A percentile compares a stretch with the other conserved stretches of the same genome.
Conservation (phyloP, 2,329 filamentous ascomycete genomes). For the Hymenoscyphus occultus region DNA sequence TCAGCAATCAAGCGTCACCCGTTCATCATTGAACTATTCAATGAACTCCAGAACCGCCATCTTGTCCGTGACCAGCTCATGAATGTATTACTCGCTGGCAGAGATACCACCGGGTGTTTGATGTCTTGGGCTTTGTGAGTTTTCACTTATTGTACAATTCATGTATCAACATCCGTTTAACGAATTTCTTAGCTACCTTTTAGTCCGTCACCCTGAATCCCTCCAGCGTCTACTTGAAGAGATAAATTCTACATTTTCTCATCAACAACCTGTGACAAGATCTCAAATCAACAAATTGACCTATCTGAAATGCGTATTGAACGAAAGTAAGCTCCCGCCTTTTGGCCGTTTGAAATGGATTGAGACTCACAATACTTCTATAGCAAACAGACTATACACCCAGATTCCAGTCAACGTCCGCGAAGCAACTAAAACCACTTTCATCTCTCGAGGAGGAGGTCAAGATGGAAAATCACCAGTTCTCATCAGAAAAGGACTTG, state of each 20-base stretch:
- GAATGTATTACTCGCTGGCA: slow-evolving; percentile 30
- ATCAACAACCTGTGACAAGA: not conserved
- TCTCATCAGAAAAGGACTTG: slow-evolving; percentile 26
- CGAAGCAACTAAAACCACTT: slow-evolving; percentile 24
- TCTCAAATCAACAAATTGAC: not conserved
- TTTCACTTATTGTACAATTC: no score
- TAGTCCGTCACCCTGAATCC: not conserved
- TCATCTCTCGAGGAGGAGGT: slow-evolving; percentile 35
- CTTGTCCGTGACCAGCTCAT: slow-evolving; percentile 32
- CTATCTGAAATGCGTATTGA: slow-evolving; percentile 5
- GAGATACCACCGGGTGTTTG: slow-evolving; percentile 15
- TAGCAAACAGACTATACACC: slow-evolving; percentile 30
- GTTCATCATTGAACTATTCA: slow-evolving; percentile 5
- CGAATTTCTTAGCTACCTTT: slow-evolving; percentile 31
- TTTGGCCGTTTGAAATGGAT: not conserved
- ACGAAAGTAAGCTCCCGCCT: slow-evolving; percentile 11
- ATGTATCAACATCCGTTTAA: slow-evolving; percentile 30
- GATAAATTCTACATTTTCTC: not conserved
- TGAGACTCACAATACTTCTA: not conserved
- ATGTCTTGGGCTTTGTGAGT: slow-evolving; percentile 35
- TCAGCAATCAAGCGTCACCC: not conserved
- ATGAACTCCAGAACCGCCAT: not conserved
- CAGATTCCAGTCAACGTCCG: slow-evolving; percentile 32
- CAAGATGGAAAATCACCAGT: slow-evolving; percentile 31
- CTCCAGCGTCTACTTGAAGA: not conserved